Conservation (phyloP, 805 yeast genomes). For the Sugiyamaella qingdaonensis region DNA sequence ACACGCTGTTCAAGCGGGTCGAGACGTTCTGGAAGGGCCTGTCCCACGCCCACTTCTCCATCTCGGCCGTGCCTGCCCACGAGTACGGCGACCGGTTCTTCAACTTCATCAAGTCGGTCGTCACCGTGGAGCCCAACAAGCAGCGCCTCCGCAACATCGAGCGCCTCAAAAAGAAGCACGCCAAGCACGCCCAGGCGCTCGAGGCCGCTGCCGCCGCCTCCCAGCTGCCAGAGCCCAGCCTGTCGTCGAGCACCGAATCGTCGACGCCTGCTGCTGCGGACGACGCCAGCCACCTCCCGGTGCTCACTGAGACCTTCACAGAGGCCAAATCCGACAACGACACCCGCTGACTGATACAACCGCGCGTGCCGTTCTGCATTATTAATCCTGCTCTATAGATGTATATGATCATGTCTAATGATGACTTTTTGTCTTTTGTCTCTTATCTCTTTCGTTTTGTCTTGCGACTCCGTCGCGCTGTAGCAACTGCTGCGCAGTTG, state of each 20-base stretch:
- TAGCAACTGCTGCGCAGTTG: no score
- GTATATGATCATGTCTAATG: neutral
- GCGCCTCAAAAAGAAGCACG: slow-evolving; percentile 1
- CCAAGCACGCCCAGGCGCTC: neutral
- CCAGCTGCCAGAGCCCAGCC: no score
- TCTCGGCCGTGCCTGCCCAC: slow-evolving; percentile 84
- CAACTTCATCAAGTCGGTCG: slow-evolving; percentile 48
- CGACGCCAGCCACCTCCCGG: slow-evolving; percentile 12
- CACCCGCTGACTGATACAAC: neutral
- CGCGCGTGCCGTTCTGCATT: neutral
- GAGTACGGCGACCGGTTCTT: slow-evolving; percentile 89
- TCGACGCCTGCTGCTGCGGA: no score
- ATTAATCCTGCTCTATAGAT: neutral
- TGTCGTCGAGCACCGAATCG: no score
- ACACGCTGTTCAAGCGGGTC: slow-evolving; percentile 55
- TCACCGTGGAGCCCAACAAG: slow-evolving; percentile 7
- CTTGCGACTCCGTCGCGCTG: no score
- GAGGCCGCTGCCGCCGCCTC: neutral
- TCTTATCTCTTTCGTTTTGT: no score
- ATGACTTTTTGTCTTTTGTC: neutral
- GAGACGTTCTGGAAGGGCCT: slow-evolving; percentile 85
- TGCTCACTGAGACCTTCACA: slow-evolving; percentile 13
- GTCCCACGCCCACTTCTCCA: slow-evolving; percentile 59
- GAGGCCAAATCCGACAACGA: slow-evolving; percentile 9
- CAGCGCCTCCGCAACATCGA: neutral